Percentiles rank a stretch among this genome's conserved stretches.
These are phyloP conservation scores for Groenewaldozyma sp. DNA, from an alignment of 1,139 yeast genomes.

Conservation along the genomic window DNA sequence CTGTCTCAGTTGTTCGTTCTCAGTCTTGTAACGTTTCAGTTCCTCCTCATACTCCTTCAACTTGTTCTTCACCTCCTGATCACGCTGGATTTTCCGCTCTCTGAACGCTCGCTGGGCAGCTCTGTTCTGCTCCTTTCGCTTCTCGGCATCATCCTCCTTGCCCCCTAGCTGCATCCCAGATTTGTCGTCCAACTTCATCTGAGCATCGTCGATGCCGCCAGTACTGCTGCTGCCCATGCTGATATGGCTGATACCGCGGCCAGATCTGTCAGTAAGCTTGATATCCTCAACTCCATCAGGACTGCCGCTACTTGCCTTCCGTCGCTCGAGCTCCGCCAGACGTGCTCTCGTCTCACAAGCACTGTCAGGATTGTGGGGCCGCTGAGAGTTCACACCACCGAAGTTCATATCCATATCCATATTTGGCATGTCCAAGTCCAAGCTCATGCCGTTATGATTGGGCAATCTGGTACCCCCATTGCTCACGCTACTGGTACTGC, in stretches of 20 bases:
- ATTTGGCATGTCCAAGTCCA: no score
- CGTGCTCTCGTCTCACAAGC: not conserved
- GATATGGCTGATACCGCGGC: not conserved
- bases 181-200: not conserved
- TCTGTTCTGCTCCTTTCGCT: constrained; percentile 73
- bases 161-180: constrained; percentile 1
- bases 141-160: constrained; percentile 43
- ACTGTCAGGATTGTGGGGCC: not conserved
- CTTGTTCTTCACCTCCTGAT: constrained; percentile 58
- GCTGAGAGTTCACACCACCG: not conserved
- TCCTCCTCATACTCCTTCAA: constrained; percentile 53
- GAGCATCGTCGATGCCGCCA: not conserved
- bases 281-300: no score
- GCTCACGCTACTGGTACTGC: no score
- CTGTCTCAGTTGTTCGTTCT: constrained; percentile 46
- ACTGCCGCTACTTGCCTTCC: no score
- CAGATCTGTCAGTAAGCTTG: no score
- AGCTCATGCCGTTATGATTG: not conserved
- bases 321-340: not conserved
- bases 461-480: not conserved
- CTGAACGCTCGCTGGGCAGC: constrained; percentile 89
- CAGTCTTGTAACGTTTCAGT: constrained; percentile 41
- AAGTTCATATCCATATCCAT: no score
- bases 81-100: constrained; percentile 67
- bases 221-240: not conserved